Evolutionary conservation across 768 basidiomycete genomes (phyloP), one percentile per base, ranked within the genome.

Genomic region (Boletus coccyginus): DNA sequence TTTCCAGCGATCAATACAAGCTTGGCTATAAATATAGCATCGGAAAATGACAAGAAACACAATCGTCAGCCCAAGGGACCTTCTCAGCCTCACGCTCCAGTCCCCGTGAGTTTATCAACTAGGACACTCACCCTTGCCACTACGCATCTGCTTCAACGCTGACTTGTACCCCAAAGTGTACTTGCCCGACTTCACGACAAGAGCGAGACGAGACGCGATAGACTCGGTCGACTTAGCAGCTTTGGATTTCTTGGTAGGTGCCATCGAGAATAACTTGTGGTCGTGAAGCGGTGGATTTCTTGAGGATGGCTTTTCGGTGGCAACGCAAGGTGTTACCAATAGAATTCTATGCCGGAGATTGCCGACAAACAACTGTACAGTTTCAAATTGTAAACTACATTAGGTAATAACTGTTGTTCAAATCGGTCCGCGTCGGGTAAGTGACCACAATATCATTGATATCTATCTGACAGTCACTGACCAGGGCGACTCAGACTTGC

Each of bases 11-110:
- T 97, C 75, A 99, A 79, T 72, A 99, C 89, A 65, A 99, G 92
- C 80, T 97, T 98, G 77, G 96, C 96, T 99, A 71, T 53, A 50
- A 39, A 32, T 40, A 41, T 36, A 38, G 16, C 46, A 46, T 42
- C 50, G 61, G 41, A 57, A 63, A 69, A 50, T 60, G 53, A 65
- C 48, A 66, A 51, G 52, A 62, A 70, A 59, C 64, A 46, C 59
- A 29, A 57, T 53, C 42, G 76, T 93, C 72, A 93, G 90, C 77
- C 75, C 76, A 84, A 90, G 89, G 91, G 90, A 93, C 92, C 92
- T 96, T 95, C 94, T 94, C 93, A 94, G 93, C 94, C 82, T 88
- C 80, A 83, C 79, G 92, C 92, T 94, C 92, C 92, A 93, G 92
- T 86, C 92, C 92, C 90, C 84, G 81, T 74, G 82, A 82, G 78